Base-by-base conservation (phyloP, 345 rosid genomes). In the Citrus inodora region DNA sequence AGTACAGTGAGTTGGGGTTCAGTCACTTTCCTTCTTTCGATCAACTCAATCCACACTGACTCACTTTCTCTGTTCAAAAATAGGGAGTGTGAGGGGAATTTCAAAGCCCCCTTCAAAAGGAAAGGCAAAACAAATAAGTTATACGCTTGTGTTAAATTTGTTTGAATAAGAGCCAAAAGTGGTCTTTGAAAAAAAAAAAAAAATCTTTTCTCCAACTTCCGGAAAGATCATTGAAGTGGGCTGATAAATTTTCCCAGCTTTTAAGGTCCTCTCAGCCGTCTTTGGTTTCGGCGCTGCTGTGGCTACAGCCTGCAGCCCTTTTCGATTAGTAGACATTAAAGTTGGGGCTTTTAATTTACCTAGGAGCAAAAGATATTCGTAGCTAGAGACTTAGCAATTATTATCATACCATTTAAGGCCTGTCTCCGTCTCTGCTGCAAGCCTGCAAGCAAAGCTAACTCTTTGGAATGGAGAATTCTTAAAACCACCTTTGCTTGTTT, bases 261-360 rank as follows among this genome's bases (percentile, higher is more conserved):
- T 85, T 83, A 81, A 81, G 83, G 83, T 71, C 46, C 22, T 56
- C 58, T 35, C 59, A 78, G 85, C 86, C 82, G 84, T 80, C 83
- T 76, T 74, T 76, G 76, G 65, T 77, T 70, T 74, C 80, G 59
- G 76, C 83, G 67, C 74, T 33, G 85, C 70, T 53, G 58, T 22
- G 11, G 17, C 17, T 13, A 13, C 17, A 13, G 51, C 51, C 51
- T 46, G 51, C 17, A 13, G 51, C 5, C 17, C 62, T 73, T 79
- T 67, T 28, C 35, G n/a, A 38, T 46, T 82, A 77, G 83, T 80
- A 82, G 81, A 46, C 86, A 81, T 79, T 86, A 70, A 84, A 33
- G 67, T 70, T 63, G 17, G 17, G 28, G 71, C 56, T 70, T 60
- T 79, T 64, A 37, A 46, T 56, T 58, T 32, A 28, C 55, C 56